Percentiles rank a stretch among this genome's conserved stretches.
Evolutionary conservation across 306 rosid genomes (phyloP).

Genomic region (Cicer bijugum): DNA sequence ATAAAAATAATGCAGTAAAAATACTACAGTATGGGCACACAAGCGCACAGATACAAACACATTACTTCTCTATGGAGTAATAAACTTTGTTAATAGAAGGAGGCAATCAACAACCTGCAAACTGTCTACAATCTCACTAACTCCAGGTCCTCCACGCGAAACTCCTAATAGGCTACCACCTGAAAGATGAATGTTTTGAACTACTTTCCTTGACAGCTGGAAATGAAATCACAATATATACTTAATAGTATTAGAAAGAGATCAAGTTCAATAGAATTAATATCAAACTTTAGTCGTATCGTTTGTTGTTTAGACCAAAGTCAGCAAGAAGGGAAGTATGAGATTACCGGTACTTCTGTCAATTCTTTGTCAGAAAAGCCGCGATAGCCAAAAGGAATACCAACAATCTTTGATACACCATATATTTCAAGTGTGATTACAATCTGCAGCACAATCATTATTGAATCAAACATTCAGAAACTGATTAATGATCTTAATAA

Average conservation of each 20-base stretch:
- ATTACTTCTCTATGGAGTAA: conserved; percentile 17
- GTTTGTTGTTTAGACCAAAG: conserved; percentile 6
- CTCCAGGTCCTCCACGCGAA: conserved; percentile 91
- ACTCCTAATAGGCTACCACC: conserved; percentile 99
- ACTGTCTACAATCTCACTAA: conserved; percentile 75
- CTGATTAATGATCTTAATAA: conserved; percentile 15
- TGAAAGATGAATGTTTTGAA: conserved; percentile 96
- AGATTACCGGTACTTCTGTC: conserved; percentile 77
- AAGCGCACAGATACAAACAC: neutral
- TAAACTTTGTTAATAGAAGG: conserved; percentile 25
- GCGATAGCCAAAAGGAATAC: conserved; percentile 95
- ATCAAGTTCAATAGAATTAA: conserved; percentile 1
- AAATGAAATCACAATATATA: conserved; percentile 41
- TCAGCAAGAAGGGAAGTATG: conserved; percentile 38
- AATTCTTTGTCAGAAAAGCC: conserved; percentile 83
- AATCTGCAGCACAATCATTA: conserved; percentile 67
- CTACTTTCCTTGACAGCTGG: conserved; percentile 89
- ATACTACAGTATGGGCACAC: neutral
- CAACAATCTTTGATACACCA: conserved; percentile 85
- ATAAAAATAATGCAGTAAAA: conserved; percentile 33
- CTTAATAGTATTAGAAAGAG: conserved; percentile 28
- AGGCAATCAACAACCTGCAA: conserved; percentile 60
- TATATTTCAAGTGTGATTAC: conserved; percentile 97
- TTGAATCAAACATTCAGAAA: conserved; percentile 37
- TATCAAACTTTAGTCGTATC: conserved; percentile 10